Percentiles rank a stretch among this genome's conserved stretches.
These are phyloP conservation scores for Mesostigma viride DNA, from an alignment of 139 green algal species.

Conservation along the genomic window DNA sequence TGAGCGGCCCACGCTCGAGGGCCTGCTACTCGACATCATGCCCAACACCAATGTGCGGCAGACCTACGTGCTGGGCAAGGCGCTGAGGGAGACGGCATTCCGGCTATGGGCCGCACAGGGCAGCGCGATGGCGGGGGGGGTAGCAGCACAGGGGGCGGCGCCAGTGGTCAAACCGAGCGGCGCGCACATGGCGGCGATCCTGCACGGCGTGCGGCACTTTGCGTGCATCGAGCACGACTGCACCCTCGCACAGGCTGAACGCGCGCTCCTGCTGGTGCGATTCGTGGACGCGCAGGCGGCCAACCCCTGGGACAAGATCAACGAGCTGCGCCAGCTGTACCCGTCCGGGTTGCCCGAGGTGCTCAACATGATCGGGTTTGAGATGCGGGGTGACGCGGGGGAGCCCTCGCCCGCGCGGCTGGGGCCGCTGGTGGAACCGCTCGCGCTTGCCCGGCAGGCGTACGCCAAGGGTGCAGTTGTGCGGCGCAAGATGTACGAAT, in stretches of 20 bases:
- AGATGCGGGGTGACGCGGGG: conserved; percentile 9
- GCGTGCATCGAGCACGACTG: conserved; percentile 19
- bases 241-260: conserved; percentile 24
- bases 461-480: conserved; percentile 18
- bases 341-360: conserved; percentile 17
- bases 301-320: conserved; percentile 20
- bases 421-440: conserved; percentile 15
- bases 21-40: conserved; percentile 20
- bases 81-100: conserved; percentile 22
- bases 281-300: conserved; percentile 14
- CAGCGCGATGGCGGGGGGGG: too few relatives aligned
- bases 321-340: neutral
- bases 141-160: too few relatives aligned
- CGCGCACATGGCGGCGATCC: too few relatives aligned
- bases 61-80: conserved; percentile 19
- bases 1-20: conserved; percentile 16
- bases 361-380: neutral
- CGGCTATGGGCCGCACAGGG: conserved; percentile 10
- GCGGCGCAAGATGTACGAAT: conserved; percentile 23
- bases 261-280: conserved; percentile 20
- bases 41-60: conserved; percentile 17
- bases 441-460: conserved; percentile 9
- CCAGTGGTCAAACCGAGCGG: too few relatives aligned
- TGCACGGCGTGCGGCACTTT: conserved; percentile 25
- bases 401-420: conserved; percentile 19